Base-by-base conservation (phyloP, 2,329 filamentous ascomycete species). In the Cercospora sojina region DNA sequence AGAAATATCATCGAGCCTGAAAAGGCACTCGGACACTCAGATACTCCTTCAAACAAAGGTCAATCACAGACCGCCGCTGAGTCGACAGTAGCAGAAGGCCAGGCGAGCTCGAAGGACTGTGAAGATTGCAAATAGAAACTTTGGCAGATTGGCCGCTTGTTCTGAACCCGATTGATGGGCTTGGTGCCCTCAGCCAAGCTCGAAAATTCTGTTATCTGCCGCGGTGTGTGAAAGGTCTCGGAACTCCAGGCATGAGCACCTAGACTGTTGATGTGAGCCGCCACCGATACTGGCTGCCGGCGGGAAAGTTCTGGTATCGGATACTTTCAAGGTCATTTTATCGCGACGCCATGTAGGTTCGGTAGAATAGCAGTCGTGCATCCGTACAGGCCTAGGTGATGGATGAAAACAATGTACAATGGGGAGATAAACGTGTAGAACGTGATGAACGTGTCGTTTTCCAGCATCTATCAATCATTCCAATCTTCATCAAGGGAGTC, bases 401-500 rank as follows among this genome's bases (percentile, higher is more conserved):
- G n/a, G 41, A 47, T 10, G 18, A 18, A 9, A 18, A 23, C 8
- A 47, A 57, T 20, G 27, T 12, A 32, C 27, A 57, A 41, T 18
- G 13, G 23, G n/a, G 57, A 25, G 8, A 25, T 12, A 31, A 16
- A 7, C 31, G 20, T 41, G 49, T 25, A 31, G n/a, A 3, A 43
- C 12, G 5, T 27, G 16, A 41, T 49, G 55, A 29, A 63, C 29
- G 12, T 29, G 31, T 23, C 27, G 32, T 27, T 53, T 32, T 32
- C 35, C 32, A 32, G 29, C 13, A 18, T 51, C 38, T 51, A 57
- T 69, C 65, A 84, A 71, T 97, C 93, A 73, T 97, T 93, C 94
- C 94, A 98, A 77, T 97, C 93, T 78, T 98, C 94, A 75, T 98
- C 95, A 67, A 97, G 83, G 79, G 97, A 92, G 78, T 98, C 94